Conservation (phyloP, 2,329 filamentous ascomycete genomes). For the Akanthomyces lecanii region DNA sequence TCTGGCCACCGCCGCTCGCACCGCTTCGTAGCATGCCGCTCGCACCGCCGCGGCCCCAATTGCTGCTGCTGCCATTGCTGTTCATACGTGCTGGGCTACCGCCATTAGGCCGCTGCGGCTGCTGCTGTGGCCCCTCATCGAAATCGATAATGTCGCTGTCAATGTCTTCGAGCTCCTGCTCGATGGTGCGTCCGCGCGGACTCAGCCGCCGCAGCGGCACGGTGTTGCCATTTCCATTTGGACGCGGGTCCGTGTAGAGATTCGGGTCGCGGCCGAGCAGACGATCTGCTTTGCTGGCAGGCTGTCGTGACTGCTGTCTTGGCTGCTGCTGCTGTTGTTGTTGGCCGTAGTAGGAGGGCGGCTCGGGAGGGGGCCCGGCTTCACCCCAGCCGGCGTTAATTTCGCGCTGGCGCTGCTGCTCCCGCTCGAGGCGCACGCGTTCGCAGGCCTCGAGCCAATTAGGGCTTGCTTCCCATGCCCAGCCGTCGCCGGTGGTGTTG, state of each 20-base stretch:
- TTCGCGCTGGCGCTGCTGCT: slow-evolving; percentile 60
- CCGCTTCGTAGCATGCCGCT: slow-evolving; percentile 39
- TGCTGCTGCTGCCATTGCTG: slow-evolving; percentile 35
- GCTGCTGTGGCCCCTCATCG: slow-evolving; percentile 36
- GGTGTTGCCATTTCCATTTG: slow-evolving; percentile 19
- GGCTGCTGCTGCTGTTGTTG: slow-evolving; percentile 28
- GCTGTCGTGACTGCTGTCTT: background rate
- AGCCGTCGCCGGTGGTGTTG: slow-evolving; percentile 88
- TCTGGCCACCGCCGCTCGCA: background rate
- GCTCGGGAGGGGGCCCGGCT: slow-evolving; percentile 27
- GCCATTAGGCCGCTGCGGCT: slow-evolving; percentile 23
- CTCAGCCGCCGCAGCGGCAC: slow-evolving; percentile 46
- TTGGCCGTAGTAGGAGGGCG: slow-evolving; percentile 16
- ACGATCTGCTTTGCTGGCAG: slow-evolving; percentile 51
- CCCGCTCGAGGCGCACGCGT: slow-evolving; percentile 52
- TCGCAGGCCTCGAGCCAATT: slow-evolving; percentile 73
- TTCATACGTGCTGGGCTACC: slow-evolving; percentile 30
- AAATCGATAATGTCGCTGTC: slow-evolving; percentile 33
- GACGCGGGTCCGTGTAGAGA: slow-evolving; percentile 38
- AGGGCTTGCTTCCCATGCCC: slow-evolving; percentile 83
- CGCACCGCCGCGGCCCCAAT: slow-evolving; percentile 38
- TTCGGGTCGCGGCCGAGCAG: slow-evolving; percentile 55
- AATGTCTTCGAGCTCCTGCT: slow-evolving; percentile 39
- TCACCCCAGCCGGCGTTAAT: slow-evolving; percentile 63
- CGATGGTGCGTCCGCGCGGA: slow-evolving; percentile 40